Evolutionary conservation across 352 stramenopile species (phyloP).

Genomic region (Phytophthora cryptogea): DNA sequence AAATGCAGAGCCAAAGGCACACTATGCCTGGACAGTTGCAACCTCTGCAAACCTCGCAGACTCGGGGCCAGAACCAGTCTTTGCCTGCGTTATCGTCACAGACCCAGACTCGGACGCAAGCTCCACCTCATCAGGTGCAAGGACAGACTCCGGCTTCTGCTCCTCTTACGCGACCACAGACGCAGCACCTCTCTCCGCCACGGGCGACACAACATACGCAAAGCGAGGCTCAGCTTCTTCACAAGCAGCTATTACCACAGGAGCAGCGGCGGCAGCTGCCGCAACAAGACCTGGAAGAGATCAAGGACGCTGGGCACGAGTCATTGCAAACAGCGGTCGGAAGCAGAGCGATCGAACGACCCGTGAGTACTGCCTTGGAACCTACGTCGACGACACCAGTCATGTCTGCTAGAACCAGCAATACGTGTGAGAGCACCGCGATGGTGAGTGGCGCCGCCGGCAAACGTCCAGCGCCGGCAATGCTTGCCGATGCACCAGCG

Average conservation of each 20-base stretch:
- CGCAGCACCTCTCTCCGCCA: not conserved
- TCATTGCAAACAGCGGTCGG: slow-evolving; percentile 5
- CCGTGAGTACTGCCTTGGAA: slow-evolving; percentile 7
- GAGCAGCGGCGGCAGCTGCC: slow-evolving; percentile 11
- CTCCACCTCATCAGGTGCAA: slow-evolving; percentile 12
- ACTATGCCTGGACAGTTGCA: not conserved
- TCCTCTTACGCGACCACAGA: slow-evolving; percentile 1
- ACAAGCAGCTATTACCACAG: slow-evolving; percentile 4
- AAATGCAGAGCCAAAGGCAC: not conserved
- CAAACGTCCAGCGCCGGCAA: slow-evolving; percentile 20
- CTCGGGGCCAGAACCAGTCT: slow-evolving; percentile 5
- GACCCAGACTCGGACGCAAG: slow-evolving; percentile 10
- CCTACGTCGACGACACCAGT: slow-evolving; percentile 1
- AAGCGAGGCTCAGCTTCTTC: slow-evolving; percentile 10
- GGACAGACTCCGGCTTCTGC: slow-evolving; percentile 5
- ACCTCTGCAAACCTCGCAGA: not conserved
- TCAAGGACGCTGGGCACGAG: slow-evolving; percentile 15
- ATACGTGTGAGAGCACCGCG: not conserved
- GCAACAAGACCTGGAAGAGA: slow-evolving; percentile 21
- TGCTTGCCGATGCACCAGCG: slow-evolving; percentile 3
- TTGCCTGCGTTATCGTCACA: slow-evolving; percentile 5
- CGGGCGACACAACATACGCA: slow-evolving; percentile 6
- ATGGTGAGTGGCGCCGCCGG: not conserved
- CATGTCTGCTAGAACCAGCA: not conserved
- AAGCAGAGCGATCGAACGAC: slow-evolving; percentile 13